Conservation (phyloP, 2,329 filamentous ascomycete genomes). For the Phialophora verrucosa region DNA sequence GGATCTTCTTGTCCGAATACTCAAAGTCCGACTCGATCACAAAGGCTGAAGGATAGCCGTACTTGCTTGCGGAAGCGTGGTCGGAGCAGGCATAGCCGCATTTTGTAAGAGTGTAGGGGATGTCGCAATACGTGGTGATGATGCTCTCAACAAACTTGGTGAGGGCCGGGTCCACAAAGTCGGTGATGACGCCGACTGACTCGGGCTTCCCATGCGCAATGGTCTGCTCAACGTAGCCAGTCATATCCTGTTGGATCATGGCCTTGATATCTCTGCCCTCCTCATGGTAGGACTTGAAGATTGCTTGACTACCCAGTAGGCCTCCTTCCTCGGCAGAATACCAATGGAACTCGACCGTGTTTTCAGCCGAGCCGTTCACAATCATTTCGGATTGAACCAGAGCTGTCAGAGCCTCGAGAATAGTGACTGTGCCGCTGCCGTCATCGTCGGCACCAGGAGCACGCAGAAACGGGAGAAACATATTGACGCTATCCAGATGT, state of each 20-base stretch:
- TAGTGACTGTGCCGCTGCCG: constrained; percentile 90
- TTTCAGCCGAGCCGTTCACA: constrained; percentile 71
- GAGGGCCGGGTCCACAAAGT: constrained; percentile 81
- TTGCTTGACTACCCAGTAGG: constrained; percentile 83
- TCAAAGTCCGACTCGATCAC: constrained; percentile 68
- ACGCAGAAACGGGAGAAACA: constrained; percentile 81
- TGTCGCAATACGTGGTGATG: constrained; percentile 84
- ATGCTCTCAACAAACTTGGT: constrained; percentile 91
- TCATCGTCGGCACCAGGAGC: constrained; percentile 96
- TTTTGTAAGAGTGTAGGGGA: constrained; percentile 85
- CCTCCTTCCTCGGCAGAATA: constrained; percentile 91
- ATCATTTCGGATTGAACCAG: constrained; percentile 76
- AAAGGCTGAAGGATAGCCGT: constrained; percentile 69
- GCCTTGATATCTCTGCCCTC: constrained; percentile 79
- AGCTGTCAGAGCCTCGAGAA: constrained; percentile 85
- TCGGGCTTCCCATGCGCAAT: constrained; percentile 81
- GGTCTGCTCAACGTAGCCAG: constrained; percentile 82
- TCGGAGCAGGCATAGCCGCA: constrained; percentile 85
- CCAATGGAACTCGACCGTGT: constrained; percentile 97
- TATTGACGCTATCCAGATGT: constrained; percentile 94
- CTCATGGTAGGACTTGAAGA: constrained; percentile 82
- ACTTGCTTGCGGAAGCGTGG: constrained; percentile 69
- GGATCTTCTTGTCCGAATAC: constrained; percentile 71
- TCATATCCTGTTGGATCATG: constrained; percentile 99
- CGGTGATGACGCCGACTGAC: constrained; percentile 88